phyloP scores from a whole-genome alignment of 2,329 filamentous ascomycete genomes.

The Shiraia bambusicola region DNA sequence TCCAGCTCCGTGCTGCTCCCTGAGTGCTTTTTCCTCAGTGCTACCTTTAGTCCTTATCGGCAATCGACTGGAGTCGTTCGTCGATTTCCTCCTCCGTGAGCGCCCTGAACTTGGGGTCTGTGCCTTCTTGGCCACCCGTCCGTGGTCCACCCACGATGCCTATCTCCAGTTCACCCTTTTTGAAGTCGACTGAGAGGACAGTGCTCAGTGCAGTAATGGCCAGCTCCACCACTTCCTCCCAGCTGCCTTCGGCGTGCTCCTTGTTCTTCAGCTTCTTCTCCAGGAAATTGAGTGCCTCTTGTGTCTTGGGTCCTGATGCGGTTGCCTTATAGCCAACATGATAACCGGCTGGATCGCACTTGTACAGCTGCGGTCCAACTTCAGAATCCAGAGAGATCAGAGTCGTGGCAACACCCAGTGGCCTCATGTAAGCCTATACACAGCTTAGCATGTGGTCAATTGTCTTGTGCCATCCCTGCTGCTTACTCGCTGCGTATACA shows the following conservation, averaged over 20 bases:
- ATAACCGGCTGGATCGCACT: slow-evolving; percentile 97
- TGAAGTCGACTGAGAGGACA: slow-evolving; percentile 98
- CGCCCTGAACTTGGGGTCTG: slow-evolving; percentile 76
- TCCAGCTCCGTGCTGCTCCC: slow-evolving; percentile 20
- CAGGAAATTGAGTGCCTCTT: slow-evolving; percentile 96
- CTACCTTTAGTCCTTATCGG: slow-evolving; percentile 84
- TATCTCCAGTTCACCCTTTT: slow-evolving; percentile 98
- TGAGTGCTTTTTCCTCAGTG: no score
- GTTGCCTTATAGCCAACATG: slow-evolving; percentile 99
- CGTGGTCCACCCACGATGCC: slow-evolving; percentile 91
- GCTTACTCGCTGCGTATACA: slow-evolving; percentile 92
- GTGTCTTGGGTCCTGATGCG: slow-evolving; percentile 94
- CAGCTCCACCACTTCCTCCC: slow-evolving; percentile 97
- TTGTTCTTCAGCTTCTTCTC: slow-evolving; percentile 99
- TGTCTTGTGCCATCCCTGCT: slow-evolving; percentile 2
- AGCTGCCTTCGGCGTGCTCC: slow-evolving; percentile 85
- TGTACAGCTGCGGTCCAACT: slow-evolving; percentile 91
- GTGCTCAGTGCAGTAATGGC: slow-evolving; percentile 94
- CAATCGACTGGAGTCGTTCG: slow-evolving; percentile 94
- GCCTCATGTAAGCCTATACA: slow-evolving; percentile 88
- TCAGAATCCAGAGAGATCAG: slow-evolving; percentile 93
- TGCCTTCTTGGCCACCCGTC: slow-evolving; percentile 79
- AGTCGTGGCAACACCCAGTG: slow-evolving; percentile 92
- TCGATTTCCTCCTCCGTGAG: slow-evolving; percentile 98
- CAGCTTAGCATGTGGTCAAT: slow-evolving; percentile 30